phyloP scores from a whole-genome alignment of 768 basidiomycete species.

The Polyporus arcularius region DNA sequence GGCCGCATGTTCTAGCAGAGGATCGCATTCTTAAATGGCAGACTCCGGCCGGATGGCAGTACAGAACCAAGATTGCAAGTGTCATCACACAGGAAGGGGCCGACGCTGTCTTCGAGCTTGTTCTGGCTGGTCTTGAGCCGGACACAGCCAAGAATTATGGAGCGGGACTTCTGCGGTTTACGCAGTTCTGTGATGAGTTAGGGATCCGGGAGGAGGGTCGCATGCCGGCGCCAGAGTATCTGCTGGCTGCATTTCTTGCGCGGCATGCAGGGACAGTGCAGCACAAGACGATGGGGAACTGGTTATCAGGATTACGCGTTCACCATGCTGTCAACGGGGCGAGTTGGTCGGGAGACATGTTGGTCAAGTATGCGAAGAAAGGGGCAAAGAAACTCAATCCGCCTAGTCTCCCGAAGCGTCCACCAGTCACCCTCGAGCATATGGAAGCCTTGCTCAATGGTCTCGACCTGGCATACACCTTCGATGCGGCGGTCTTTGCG shows the following conservation, averaged over 20 bases:
- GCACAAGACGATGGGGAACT: constrained; percentile 29
- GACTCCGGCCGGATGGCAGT: not conserved
- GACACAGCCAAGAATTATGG: constrained; percentile 26
- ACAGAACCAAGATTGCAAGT: not conserved
- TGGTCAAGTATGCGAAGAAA: constrained; percentile 11
- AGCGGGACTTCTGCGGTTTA: constrained; percentile 35
- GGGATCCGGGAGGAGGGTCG: constrained; percentile 30
- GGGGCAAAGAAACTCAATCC: constrained; percentile 28
- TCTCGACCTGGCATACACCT: constrained; percentile 29
- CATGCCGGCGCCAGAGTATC: constrained; percentile 32
- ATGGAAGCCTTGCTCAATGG: constrained; percentile 23
- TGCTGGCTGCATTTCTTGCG: constrained; percentile 33
- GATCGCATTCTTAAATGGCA: not conserved
- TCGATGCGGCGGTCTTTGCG: constrained; percentile 39
- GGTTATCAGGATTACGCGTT: constrained; percentile 36
- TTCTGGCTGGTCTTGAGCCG: not conserved
- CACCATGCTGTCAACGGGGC: constrained; percentile 41
- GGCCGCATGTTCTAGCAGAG: not conserved
- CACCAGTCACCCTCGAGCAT: constrained; percentile 39
- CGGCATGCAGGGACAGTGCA: constrained; percentile 5
- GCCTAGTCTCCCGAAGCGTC: constrained; percentile 15
- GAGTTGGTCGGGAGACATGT: constrained; percentile 34
- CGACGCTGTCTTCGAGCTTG: not conserved
- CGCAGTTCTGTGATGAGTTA: constrained; percentile 38
- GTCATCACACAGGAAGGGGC: not conserved